Percentiles rank a stretch among this genome's conserved stretches.
Evolutionary conservation across 495 filamentous ascomycete genomes (phyloP).

Genomic region (Penicillium malachiteum): DNA sequence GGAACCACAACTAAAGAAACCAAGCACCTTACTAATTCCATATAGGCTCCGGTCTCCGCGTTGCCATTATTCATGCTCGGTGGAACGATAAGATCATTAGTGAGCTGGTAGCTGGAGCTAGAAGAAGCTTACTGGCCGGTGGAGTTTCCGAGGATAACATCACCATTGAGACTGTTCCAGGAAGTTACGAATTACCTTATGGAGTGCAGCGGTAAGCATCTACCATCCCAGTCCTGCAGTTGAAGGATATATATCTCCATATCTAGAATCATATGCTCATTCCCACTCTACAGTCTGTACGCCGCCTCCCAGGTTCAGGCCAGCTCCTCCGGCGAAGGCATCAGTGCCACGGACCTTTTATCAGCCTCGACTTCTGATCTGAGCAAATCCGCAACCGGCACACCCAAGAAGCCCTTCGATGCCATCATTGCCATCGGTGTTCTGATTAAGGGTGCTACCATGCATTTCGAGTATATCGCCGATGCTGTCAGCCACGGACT

Average conservation of each 20-base stretch:
- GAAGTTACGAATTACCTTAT: slow-evolving; percentile 89
- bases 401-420: slow-evolving; percentile 67
- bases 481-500: slow-evolving; percentile 85
- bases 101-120: slow-evolving; percentile 71
- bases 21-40: neutral
- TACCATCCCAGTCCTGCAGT: neutral
- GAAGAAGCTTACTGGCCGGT: slow-evolving; percentile 57
- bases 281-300: slow-evolving; percentile 66
- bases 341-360: slow-evolving; percentile 78
- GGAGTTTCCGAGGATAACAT: slow-evolving; percentile 90
- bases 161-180: slow-evolving; percentile 82
- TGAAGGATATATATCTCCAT: no score
- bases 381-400: slow-evolving; percentile 32
- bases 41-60: slow-evolving; percentile 75
- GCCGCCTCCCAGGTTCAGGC: slow-evolving; percentile 84
- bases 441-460: slow-evolving; percentile 95
- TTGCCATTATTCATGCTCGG: slow-evolving; percentile 92
- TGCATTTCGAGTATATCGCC: slow-evolving; percentile 99
- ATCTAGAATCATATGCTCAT: neutral
- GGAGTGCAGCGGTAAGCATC: slow-evolving; percentile 71
- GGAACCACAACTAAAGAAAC: no score
- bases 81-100: slow-evolving; percentile 87
- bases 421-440: slow-evolving; percentile 94
- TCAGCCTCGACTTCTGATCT: slow-evolving; percentile 67
- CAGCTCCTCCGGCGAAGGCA: slow-evolving; percentile 51